Evolutionary conservation across 148 eudicot genomes (phyloP), one percentile per base, ranked within the genome.

Genomic region (Camellia sinensis): DNA sequence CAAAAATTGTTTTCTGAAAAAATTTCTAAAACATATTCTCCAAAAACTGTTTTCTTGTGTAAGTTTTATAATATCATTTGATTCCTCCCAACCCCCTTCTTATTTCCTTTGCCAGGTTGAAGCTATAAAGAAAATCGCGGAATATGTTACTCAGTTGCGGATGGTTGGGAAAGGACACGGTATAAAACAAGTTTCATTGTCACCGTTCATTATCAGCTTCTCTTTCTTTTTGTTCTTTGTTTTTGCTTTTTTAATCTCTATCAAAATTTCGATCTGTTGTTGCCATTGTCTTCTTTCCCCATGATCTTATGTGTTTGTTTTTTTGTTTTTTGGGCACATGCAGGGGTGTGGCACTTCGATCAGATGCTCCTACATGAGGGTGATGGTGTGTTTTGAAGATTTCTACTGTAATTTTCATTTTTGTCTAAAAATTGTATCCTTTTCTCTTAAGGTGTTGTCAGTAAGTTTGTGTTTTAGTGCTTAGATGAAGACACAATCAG

Each of bases 311-410:
- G 37, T 1, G 37, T 29, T 29, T 29, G 37, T 29, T 29, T 29
- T 29, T 29, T 29, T 29, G 29, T 3, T 8, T 74, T 5, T 40
- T 74, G 6, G 10, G 9, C 19, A 45, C 19, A 71, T 83, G 89
- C 93, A 94, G 98, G 98, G 67, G 94, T 94, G 22, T 94, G 98
- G 98, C 96, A 94, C 88, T 94, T 94, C 41, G 94, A 94, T 83
- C 97, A 91, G 85, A 84, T 81, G 88, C 92, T 92, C 63, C 92
- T 89, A 64, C 80, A 88, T 10, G 84, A 86, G 82, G 88, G 81
- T 29, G 82, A 68, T 45, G 83, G 52, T 13, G 80, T 77, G 46
- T 21, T 76, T 2, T 79, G 45, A 83, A 59, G 69, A 29, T 18
- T 64, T 41, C 4, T 13, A 2, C 17, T 19, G 41, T 57, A 3